Percentiles rank a stretch among this genome's conserved stretches.
Conservation (phyloP, 2,329 filamentous ascomycete genomes). For the Epichloe elymi region DNA sequence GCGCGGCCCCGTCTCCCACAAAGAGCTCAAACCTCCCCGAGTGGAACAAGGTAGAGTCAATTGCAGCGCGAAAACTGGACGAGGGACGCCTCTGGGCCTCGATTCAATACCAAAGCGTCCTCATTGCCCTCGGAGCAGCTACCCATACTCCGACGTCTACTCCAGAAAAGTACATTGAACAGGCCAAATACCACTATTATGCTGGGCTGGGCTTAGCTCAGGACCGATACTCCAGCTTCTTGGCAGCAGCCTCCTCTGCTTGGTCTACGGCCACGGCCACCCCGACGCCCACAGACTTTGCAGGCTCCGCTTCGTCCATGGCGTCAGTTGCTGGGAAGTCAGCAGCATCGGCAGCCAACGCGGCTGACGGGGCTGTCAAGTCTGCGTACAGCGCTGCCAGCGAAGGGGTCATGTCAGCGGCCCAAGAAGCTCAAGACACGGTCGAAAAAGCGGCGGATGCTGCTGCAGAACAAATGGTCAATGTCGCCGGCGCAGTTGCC, state of each 20-base stretch:
- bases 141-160: conserved; percentile 35
- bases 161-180: conserved; percentile 46
- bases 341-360: conserved; percentile 30
- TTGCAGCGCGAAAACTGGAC: conserved; percentile 56
- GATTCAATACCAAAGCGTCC: conserved; percentile 56
- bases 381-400: conserved; percentile 34
- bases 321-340: conserved; percentile 36
- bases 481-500: conserved; percentile 24
- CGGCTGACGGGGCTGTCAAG: conserved; percentile 36
- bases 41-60: conserved; percentile 41
- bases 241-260: conserved; percentile 57
- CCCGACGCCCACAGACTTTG: conserved; percentile 43
- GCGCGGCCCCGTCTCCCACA: conserved; percentile 32
- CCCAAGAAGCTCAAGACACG: conserved; percentile 24
- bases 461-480: conserved; percentile 24
- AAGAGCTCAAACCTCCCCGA: conserved; percentile 27
- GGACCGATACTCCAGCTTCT: conserved; percentile 63
- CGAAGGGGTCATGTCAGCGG: conserved; percentile 27
- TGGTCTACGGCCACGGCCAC: conserved; percentile 47
- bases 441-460: conserved; percentile 32
- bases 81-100: conserved; percentile 61
- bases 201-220: conserved; percentile 68
- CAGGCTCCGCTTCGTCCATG: conserved; percentile 34
- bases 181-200: conserved; percentile 56
- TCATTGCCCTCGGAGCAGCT: conserved; percentile 48